phyloP scores from a whole-genome alignment of 1,284 basidiomycete genomes.

The Peniophora sp. region DNA sequence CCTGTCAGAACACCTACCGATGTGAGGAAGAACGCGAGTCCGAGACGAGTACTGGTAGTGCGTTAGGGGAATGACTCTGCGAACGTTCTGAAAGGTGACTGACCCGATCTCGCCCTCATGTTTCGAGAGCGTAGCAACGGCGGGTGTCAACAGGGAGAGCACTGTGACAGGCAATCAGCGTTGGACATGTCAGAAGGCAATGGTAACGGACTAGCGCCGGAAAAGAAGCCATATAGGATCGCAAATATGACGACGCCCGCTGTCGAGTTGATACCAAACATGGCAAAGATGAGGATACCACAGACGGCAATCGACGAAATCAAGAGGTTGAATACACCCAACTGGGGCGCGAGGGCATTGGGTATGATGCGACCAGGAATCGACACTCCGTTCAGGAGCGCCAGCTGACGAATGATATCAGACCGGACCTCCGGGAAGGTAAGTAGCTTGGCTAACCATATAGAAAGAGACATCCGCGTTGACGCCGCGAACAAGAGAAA shows the following conservation, averaged over 20 bases:
- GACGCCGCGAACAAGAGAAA: slow-evolving; percentile 4
- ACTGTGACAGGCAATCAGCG: neutral
- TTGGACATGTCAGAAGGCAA: neutral
- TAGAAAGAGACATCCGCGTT: slow-evolving; percentile 5
- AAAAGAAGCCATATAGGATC: slow-evolving; percentile 12
- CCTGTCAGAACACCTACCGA: neutral
- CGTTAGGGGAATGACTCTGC: neutral
- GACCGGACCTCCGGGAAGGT: neutral
- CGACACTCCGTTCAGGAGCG: slow-evolving; percentile 10
- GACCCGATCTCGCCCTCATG: slow-evolving; percentile 4
- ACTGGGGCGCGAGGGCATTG: slow-evolving; percentile 8
- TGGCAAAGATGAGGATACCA: slow-evolving; percentile 12
- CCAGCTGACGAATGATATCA: slow-evolving; percentile 9
- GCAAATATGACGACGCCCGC: slow-evolving; percentile 7
- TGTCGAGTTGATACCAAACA: slow-evolving; percentile 11
- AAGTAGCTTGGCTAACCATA: neutral
- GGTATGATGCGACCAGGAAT: slow-evolving; percentile 12
- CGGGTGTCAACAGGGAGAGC: slow-evolving; percentile 1
- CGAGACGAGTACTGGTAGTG: neutral
- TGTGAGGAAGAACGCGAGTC: neutral
- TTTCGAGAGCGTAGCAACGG: neutral
- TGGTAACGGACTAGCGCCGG: slow-evolving; percentile 11
- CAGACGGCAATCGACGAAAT: slow-evolving; percentile 2
- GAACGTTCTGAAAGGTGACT: neutral
- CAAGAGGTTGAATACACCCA: slow-evolving; percentile 8